These are phyloP conservation scores for Sclerotinia spermophila DNA, from an alignment of 2,329 filamentous ascomycete genomes.

Conservation along the genomic window DNA sequence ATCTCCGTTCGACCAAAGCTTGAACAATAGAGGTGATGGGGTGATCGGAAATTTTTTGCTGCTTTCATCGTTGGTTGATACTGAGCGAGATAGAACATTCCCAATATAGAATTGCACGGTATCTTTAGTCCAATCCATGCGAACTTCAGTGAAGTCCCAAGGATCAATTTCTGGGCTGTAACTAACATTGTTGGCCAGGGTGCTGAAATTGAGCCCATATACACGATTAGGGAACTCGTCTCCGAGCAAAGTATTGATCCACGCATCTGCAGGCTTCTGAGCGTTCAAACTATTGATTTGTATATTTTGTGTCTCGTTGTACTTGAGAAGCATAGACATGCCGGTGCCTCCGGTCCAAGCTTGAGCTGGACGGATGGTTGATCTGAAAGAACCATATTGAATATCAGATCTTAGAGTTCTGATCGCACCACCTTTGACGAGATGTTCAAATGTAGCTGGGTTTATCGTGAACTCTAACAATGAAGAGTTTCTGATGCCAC, in stretches of 20 bases:
- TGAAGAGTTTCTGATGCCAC: not conserved
- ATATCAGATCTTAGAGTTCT: conserved; percentile 45
- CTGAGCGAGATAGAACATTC: conserved; percentile 38
- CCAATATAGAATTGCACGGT: conserved; percentile 43
- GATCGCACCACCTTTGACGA: conserved; percentile 44
- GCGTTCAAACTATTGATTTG: conserved; percentile 46
- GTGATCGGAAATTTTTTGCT: conserved; percentile 38
- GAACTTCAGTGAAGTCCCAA: conserved; percentile 43
- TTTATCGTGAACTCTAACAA: conserved; percentile 17
- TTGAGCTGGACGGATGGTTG: conserved; percentile 41
- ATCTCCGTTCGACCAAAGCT: conserved; percentile 47
- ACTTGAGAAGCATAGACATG: conserved; percentile 45
- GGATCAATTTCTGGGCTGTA: conserved; percentile 7
- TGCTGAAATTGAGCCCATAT: conserved; percentile 34
- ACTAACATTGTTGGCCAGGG: conserved; percentile 2
- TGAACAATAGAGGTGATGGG: conserved; percentile 43
- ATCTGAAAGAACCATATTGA: conserved; percentile 46
- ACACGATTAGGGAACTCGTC: conserved; percentile 40
- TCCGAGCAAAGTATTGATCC: conserved; percentile 41
- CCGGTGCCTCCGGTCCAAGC: conserved; percentile 40
- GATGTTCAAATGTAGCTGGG: conserved; percentile 14
- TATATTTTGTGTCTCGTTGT: conserved; percentile 44
- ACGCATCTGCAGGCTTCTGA: conserved; percentile 39
- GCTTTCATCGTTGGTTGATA: conserved; percentile 31
- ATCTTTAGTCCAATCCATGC: conserved; percentile 47